Conservation (phyloP, 371 early-diverging fungal species). For the Saksenaea oblongispora region DNA sequence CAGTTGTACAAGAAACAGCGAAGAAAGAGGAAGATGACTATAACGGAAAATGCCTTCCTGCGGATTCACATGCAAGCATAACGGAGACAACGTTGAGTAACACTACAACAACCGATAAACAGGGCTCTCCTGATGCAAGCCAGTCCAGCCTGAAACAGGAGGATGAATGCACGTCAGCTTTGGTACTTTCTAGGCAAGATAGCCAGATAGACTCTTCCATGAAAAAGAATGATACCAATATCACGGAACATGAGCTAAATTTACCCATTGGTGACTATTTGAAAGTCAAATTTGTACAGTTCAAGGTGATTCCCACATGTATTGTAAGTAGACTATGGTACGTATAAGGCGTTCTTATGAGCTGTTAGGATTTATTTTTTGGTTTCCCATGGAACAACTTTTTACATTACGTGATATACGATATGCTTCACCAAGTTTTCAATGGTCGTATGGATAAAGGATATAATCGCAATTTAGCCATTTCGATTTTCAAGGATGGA, state of each 20-base stretch:
- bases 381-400: constrained; percentile 93
- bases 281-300: constrained; percentile 64
- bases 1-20: not conserved
- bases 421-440: constrained; percentile 92
- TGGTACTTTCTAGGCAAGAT: not conserved
- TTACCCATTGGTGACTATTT: constrained; percentile 61
- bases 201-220: not conserved
- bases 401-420: constrained; percentile 93
- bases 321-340: constrained; percentile 25
- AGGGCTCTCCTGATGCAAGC: not conserved
- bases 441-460: constrained; percentile 73
- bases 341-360: not conserved
- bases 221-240: not conserved
- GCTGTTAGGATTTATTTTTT: constrained; percentile 75
- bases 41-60: not conserved
- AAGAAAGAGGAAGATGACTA: constrained; percentile 7
- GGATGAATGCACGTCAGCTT: not conserved
- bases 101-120: not conserved
- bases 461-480: constrained; percentile 64
- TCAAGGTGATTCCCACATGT: constrained; percentile 59
- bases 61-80: not conserved
- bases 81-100: not conserved
- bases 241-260: not conserved
- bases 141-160: not conserved
- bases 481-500: constrained; percentile 82